phyloP scores from a whole-genome alignment of 2,329 filamentous ascomycete genomes.

The Sarocladium strictum region DNA sequence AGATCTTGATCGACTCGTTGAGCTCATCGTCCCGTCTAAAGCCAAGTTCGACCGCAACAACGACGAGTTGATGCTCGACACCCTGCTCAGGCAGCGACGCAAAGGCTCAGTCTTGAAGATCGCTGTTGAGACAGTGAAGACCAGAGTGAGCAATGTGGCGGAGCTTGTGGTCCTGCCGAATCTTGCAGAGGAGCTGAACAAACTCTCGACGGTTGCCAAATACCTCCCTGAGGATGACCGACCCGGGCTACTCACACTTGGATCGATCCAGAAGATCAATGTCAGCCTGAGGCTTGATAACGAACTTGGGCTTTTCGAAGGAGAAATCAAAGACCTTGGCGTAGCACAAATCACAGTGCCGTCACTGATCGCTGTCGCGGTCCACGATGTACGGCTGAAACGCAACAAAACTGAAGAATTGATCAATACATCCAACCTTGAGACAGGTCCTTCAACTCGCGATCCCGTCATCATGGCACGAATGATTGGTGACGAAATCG shows the following conservation, averaged over 20 bases:
- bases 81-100: slow-evolving; percentile 74
- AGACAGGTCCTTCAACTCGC: slow-evolving; percentile 15
- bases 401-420: slow-evolving; percentile 68
- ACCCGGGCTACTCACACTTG: slow-evolving; percentile 76
- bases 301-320: slow-evolving; percentile 58
- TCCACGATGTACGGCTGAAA: slow-evolving; percentile 55
- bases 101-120: slow-evolving; percentile 79
- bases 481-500: slow-evolving; percentile 90
- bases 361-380: slow-evolving; percentile 70
- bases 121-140: slow-evolving; percentile 57
- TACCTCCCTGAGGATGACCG: slow-evolving; percentile 94
- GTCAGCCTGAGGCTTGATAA: slow-evolving; percentile 58
- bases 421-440: slow-evolving; percentile 35
- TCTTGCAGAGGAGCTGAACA: slow-evolving; percentile 72
- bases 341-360: slow-evolving; percentile 80
- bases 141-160: slow-evolving; percentile 55
- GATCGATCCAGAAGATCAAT: slow-evolving; percentile 58
- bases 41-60: slow-evolving; percentile 80
- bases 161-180: slow-evolving; percentile 63
- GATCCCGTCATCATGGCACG: slow-evolving; percentile 70
- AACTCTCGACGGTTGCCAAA: slow-evolving; percentile 81
- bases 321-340: slow-evolving; percentile 58
- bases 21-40: slow-evolving; percentile 85
- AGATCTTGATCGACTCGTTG: slow-evolving; percentile 76
- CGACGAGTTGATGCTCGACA: slow-evolving; percentile 93